These are phyloP conservation scores for Rauvolfia tetraphylla DNA, from an alignment of 257 asterid genomes.

Conservation along the genomic window DNA sequence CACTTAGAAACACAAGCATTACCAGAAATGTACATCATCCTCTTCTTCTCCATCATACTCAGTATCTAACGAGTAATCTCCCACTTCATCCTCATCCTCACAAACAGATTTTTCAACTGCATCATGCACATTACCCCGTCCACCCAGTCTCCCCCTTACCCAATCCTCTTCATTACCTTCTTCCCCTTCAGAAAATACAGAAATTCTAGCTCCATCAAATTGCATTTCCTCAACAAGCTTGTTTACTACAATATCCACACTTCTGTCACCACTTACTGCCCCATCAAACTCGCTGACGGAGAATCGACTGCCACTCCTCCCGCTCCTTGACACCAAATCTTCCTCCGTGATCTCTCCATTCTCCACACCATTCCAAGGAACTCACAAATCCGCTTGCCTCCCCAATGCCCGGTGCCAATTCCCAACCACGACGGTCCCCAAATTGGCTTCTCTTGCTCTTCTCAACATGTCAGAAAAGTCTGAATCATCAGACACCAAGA, in stretches of 20 bases:
- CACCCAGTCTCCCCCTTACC: conserved; percentile 4
- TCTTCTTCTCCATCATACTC: conserved; percentile 44
- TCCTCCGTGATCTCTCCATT: conserved; percentile 73
- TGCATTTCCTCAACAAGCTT: conserved; percentile 39
- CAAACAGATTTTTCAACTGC: conserved; percentile 4
- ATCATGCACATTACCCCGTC: conserved; percentile 8
- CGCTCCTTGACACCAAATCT: conserved; percentile 54
- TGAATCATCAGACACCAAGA: conserved; percentile 78
- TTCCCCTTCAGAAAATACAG: conserved; percentile 77
- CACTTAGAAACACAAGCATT: not conserved
- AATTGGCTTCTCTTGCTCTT: conserved; percentile 70
- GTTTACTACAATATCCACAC: conserved; percentile 32
- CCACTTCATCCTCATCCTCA: conserved; percentile 37
- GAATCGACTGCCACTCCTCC: conserved; percentile 29
- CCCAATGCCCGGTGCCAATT: conserved; percentile 78
- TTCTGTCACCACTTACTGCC: conserved; percentile 30
- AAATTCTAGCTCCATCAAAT: conserved; percentile 37
- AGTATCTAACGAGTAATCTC: conserved; percentile 44
- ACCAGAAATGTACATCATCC: conserved; percentile 10
- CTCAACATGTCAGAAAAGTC: conserved; percentile 83
- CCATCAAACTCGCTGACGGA: conserved; percentile 68
- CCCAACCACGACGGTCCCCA: conserved; percentile 92
- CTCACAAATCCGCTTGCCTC: conserved; percentile 82
- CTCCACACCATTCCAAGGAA: conserved; percentile 74
- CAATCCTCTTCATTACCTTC: conserved; percentile 37